phyloP scores from a whole-genome alignment of 108 stramenopile species.

The Pelagomonas calceolata region DNA sequence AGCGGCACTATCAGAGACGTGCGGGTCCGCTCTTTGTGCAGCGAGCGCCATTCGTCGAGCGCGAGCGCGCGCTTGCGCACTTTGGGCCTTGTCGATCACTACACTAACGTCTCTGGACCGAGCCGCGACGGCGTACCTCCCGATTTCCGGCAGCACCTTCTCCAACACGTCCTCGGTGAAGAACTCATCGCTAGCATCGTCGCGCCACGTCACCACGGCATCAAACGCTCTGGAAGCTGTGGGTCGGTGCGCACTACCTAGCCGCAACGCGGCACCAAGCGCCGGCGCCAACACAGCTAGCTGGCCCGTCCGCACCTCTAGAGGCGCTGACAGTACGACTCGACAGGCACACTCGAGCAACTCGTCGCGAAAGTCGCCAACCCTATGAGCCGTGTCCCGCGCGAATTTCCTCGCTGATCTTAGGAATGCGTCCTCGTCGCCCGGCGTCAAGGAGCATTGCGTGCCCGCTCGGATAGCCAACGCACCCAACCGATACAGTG shows the following conservation, averaged over 20 bases:
- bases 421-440: background rate
- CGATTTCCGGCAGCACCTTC: too few relatives aligned
- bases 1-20: background rate
- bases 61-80: too few relatives aligned
- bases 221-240: background rate
- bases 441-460: background rate
- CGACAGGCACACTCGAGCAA: background rate
- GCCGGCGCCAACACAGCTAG: background rate
- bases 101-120: too few relatives aligned
- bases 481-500: background rate
- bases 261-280: background rate
- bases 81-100: too few relatives aligned
- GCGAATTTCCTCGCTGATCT: background rate
- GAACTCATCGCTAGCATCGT: too few relatives aligned
- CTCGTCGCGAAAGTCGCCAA: background rate
- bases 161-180: too few relatives aligned
- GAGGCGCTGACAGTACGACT: background rate
- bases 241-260: background rate
- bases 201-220: background rate
- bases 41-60: too few relatives aligned
- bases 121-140: too few relatives aligned
- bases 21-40: background rate
- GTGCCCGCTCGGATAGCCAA: background rate
- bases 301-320: background rate
- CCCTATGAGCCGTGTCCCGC: background rate